phyloP scores from a whole-genome alignment of 306 rosid genomes.

The Lathyrus sativus region DNA sequence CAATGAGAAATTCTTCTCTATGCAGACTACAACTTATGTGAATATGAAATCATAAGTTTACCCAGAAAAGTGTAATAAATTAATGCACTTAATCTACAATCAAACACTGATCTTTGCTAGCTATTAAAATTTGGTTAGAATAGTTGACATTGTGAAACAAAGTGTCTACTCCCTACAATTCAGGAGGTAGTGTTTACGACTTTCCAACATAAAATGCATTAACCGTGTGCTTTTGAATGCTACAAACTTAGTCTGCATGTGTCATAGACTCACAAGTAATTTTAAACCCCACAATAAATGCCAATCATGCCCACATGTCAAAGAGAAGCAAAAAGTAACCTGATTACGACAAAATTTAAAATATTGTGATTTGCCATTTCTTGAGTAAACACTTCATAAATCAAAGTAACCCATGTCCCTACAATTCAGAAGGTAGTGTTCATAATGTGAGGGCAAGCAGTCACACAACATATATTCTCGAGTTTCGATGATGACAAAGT shows the following conservation, averaged over 20 bases:
- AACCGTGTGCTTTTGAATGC: background rate
- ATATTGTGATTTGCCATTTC: background rate
- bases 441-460: constrained; percentile 2
- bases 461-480: too few species aligned
- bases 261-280: background rate
- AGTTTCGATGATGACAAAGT: too few species aligned
- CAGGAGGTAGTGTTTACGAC: constrained; percentile 21
- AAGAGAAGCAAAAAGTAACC: background rate
- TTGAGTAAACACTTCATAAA: constrained; percentile 2
- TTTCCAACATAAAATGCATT: background rate
- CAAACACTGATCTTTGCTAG: background rate
- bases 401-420: constrained; percentile 14
- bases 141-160: background rate
- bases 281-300: constrained; percentile 11
- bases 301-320: background rate
- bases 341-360: constrained; percentile 2
- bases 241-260: background rate
- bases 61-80: background rate
- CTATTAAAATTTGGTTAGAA: background rate
- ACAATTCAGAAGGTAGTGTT: constrained; percentile 19
- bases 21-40: background rate
- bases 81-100: constrained; percentile 7
- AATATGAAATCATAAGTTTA: background rate
- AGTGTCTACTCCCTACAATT: constrained; percentile 15
- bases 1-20: constrained; percentile 14